Percentiles rank a stretch among this genome's conserved stretches.
phyloP scores from a whole-genome alignment of 1,139 yeast species.

The Taphrina sp. region DNA sequence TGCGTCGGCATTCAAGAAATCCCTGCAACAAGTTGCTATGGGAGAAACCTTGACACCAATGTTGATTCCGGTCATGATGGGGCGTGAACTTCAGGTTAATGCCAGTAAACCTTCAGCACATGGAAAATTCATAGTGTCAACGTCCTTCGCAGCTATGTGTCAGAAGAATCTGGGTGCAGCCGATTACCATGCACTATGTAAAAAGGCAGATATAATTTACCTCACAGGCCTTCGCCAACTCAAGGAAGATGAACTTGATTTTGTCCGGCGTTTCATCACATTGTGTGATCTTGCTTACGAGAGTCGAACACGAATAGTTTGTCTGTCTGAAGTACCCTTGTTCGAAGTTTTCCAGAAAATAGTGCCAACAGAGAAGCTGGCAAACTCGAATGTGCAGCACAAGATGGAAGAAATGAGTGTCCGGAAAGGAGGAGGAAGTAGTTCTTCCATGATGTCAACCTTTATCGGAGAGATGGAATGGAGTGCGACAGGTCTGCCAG shows the following conservation, averaged over 20 bases:
- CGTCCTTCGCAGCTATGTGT: slow-evolving; percentile 68
- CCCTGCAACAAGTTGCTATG: slow-evolving; percentile 72
- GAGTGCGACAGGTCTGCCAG: slow-evolving; percentile 30
- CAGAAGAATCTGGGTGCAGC: slow-evolving; percentile 89
- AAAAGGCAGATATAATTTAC: slow-evolving; percentile 68
- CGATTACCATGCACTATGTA: slow-evolving; percentile 81
- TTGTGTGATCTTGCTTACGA: slow-evolving; percentile 94
- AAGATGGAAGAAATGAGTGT: slow-evolving; percentile 24
- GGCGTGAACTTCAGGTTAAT: slow-evolving; percentile 78
- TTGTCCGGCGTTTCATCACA: slow-evolving; percentile 85
- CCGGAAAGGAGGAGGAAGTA: slow-evolving; percentile 20
- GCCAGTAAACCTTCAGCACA: slow-evolving; percentile 69
- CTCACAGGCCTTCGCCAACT: slow-evolving; percentile 88
- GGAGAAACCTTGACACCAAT: slow-evolving; percentile 56
- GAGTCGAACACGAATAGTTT: slow-evolving; percentile 79
- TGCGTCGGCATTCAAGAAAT: slow-evolving; percentile 61
- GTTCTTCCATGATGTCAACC: slow-evolving; percentile 28
- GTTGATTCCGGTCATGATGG: slow-evolving; percentile 46
- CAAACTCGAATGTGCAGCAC: neutral
- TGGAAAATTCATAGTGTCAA: slow-evolving; percentile 78
- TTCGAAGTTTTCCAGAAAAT: slow-evolving; percentile 59
- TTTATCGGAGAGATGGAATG: slow-evolving; percentile 30
- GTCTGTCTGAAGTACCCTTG: slow-evolving; percentile 82
- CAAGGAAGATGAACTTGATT: slow-evolving; percentile 73
- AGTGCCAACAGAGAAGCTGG: slow-evolving; percentile 1